phyloP scores from a whole-genome alignment of 192 early-diverging fungal species.

The Cladochytrium replicatum region DNA sequence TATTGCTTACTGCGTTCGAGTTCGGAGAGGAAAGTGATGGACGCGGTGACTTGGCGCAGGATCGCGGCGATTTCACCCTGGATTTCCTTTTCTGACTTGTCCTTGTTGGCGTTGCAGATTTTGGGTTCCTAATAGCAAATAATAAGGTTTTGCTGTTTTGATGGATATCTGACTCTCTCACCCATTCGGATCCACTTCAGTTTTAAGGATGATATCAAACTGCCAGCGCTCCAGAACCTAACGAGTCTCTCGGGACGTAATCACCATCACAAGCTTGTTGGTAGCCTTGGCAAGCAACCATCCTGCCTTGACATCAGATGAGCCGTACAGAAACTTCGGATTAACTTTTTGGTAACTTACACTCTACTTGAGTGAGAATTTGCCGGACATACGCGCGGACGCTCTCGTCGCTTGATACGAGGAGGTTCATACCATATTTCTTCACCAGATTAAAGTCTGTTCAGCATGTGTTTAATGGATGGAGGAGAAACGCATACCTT shows the following conservation, averaged over 20 bases:
- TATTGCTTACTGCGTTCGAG: conserved; percentile 69
- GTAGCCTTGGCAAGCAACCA: conserved; percentile 70
- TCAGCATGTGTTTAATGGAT: not conserved
- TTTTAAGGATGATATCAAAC: conserved; percentile 75
- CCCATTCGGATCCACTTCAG: not conserved
- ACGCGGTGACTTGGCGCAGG: conserved; percentile 83
- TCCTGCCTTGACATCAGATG: conserved; percentile 25
- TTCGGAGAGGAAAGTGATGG: conserved; percentile 82
- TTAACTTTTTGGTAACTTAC: no score
- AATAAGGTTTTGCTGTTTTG: conserved; percentile 1
- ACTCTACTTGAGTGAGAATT: conserved; percentile 70
- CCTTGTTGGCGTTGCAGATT: conserved; percentile 6
- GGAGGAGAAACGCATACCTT: conserved; percentile 14
- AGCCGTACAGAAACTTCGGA: no score
- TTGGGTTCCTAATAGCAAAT: not conserved
- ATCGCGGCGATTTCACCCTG: conserved; percentile 76
- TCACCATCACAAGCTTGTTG: conserved; percentile 75
- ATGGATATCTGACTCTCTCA: not conserved
- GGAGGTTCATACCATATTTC: conserved; percentile 78
- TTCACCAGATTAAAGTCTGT: conserved; percentile 72
- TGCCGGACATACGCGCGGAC: conserved; percentile 64
- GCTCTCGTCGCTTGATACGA: conserved; percentile 61
- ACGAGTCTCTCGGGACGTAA: conserved; percentile 72
- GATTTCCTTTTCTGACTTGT: conserved; percentile 53
- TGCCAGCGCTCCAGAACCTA: conserved; percentile 89